Evolutionary conservation across 129 eudicot species (phyloP), one percentile per base, ranked within the genome.

Genomic region (Flaveria robusta): DNA sequence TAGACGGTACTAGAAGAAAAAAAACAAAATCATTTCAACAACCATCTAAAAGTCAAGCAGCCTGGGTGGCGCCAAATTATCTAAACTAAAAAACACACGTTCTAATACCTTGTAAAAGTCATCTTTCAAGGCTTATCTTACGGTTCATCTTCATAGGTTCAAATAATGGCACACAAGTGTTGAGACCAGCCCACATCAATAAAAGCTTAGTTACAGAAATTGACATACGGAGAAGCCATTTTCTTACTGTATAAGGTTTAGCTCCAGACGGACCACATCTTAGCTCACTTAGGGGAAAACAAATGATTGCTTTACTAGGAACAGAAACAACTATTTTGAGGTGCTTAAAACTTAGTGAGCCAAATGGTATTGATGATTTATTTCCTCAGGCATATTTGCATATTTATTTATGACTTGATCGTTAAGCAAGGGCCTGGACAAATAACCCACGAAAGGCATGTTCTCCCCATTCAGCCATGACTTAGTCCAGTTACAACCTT

Each of bases 11-110:
- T 2, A 3, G 7, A 27, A 27, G 7, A 29, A 15, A 63, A 22
- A 63, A 29, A 63, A 4, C 68, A 63, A 23, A 59, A 14, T 63
- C 68, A 63, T 31, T 63, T 63, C 68, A 29, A 63, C 1, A 20
- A 63, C 43, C 22, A 63, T 63, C 68, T 29, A 27, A 5, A 29
- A 31, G 23, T 16, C 39, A 34, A 64, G 43, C 20, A 62, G 11
- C 13, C 23, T 8, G 3, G 41, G 41, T 26, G 23, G 16, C 15
- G 69, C 46, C 13, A 34, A n/a, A 31, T 1, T 31, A 27, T n/a
- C 23, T 16, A 64, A 8, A 34, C 5, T 3, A 9, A 16, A 34
- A n/a, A 29, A 34, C 19, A 31, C 47, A 34, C 24, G n/a, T 65
- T 65, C 23, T 65, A 34, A 24, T 34, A 31, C 13, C n/a, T 34